phyloP scores from a whole-genome alignment of 1,284 basidiomycete genomes.

The Heterobasidion irregulare region DNA sequence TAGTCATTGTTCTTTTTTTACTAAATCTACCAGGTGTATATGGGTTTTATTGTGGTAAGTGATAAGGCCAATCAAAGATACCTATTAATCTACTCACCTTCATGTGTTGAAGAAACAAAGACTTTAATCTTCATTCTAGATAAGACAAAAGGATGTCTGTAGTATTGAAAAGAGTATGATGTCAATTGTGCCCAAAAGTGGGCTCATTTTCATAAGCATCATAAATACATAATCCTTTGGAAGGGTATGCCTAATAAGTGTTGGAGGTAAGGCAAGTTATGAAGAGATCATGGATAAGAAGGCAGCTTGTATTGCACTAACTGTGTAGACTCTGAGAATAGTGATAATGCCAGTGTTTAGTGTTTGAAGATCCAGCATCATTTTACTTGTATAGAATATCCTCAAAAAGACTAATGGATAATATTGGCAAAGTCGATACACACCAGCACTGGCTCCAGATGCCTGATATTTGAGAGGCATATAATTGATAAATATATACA shows the following conservation, averaged over 20 bases:
- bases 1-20: too few species aligned
- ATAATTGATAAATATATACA: too few species aligned
- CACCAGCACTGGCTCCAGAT: constrained; percentile 24
- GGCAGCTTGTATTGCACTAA: neutral
- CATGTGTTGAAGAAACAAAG: constrained; percentile 26
- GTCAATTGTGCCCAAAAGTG: too few species aligned
- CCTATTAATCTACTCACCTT: neutral
- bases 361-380: constrained; percentile 22
- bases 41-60: too few species aligned
- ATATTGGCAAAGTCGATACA: neutral
- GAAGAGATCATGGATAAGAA: neutral
- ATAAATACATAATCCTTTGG: constrained; percentile 19
- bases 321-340: constrained; percentile 23
- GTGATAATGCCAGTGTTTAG: constrained; percentile 24
- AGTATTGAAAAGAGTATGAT: too few species aligned
- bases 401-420: neutral
- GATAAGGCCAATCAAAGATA: too few species aligned
- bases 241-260: constrained; percentile 19
- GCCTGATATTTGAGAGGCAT: neutral
- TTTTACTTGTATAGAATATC: constrained; percentile 21
- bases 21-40: too few species aligned
- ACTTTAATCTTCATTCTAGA: too few species aligned
- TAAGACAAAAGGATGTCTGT: constrained; percentile 23
- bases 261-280: neutral
- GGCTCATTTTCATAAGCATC: neutral